Percentiles rank a stretch among this genome's conserved stretches.
Evolutionary conservation across 2,329 filamentous ascomycete species (phyloP).

Genomic region (Periglandula ipomoeae): DNA sequence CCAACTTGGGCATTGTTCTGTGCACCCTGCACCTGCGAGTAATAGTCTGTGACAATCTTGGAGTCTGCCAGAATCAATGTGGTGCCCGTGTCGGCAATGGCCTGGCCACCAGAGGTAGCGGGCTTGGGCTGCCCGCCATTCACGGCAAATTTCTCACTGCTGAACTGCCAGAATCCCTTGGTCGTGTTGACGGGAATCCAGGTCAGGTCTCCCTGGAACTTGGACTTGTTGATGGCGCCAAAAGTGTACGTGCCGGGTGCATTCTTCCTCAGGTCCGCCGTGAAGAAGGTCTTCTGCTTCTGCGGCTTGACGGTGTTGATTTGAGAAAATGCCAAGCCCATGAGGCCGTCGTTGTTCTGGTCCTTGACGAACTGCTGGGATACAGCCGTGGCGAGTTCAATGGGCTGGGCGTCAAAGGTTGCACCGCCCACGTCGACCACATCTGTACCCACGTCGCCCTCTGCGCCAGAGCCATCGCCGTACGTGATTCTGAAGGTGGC

Average conservation of each 20-base stretch:
- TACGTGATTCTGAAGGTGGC: constrained; percentile 34
- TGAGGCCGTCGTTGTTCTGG: constrained; percentile 32
- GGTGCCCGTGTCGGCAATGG: constrained; percentile 50
- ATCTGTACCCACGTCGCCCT: constrained; percentile 35
- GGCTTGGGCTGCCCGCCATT: constrained; percentile 9
- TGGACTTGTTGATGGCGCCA: constrained; percentile 54
- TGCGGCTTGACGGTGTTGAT: constrained; percentile 33
- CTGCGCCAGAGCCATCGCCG: constrained; percentile 33
- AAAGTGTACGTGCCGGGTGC: constrained; percentile 61
- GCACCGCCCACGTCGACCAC: constrained; percentile 32
- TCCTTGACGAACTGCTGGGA: constrained; percentile 30
- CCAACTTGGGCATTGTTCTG: constrained; percentile 27
- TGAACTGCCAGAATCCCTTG: constrained; percentile 53
- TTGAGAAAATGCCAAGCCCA: constrained; percentile 33
- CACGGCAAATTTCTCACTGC: constrained; percentile 14
- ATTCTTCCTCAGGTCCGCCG: constrained; percentile 53
- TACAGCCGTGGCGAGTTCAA: constrained; percentile 32
- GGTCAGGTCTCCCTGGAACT: constrained; percentile 53
- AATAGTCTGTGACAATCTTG: constrained; percentile 39
- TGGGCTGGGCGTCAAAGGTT: constrained; percentile 30
- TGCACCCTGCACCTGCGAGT: constrained; percentile 30
- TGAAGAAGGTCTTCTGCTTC: constrained; percentile 44
- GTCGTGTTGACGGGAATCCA: constrained; percentile 53
- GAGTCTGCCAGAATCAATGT: constrained; percentile 52
- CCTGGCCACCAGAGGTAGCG: constrained; percentile 33